Conservation (phyloP, 345 rosid genomes). For the Bruguiera parviflora region DNA sequence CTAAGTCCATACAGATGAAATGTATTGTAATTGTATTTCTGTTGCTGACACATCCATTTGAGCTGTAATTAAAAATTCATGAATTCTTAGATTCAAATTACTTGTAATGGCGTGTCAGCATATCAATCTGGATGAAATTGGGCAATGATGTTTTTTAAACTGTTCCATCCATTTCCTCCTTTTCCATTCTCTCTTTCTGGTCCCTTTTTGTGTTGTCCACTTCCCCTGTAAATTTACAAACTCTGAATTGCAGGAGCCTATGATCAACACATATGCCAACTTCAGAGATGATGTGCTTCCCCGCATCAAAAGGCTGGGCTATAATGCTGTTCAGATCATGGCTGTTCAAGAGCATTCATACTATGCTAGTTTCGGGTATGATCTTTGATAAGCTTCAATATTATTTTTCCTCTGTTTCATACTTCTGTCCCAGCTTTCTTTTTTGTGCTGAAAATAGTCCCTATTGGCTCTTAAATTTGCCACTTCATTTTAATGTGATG, state of each 20-base stretch:
- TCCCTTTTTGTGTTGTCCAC: conserved; percentile 2
- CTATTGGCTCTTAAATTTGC: conserved; percentile 15
- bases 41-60: no score
- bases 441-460: conserved; percentile 11
- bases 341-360: conserved; percentile 98
- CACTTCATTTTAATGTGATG: conserved; percentile 30
- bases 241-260: conserved; percentile 65
- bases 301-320: conserved; percentile 87
- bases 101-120: not conserved
- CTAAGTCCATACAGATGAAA: not conserved
- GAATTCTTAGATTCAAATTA: not conserved
- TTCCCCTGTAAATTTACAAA: conserved; percentile 16
- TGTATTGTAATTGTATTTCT: no score
- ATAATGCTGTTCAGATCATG: conserved; percentile 97
- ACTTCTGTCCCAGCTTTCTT: not conserved
- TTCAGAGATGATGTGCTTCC: conserved; percentile 97
- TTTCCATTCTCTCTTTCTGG: not conserved
- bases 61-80: no score
- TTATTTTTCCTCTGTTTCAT: not conserved
- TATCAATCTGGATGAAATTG: not conserved
- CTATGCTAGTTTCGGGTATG: conserved; percentile 97
- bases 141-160: not conserved
- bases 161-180: not conserved
- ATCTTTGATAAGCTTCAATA: conserved; percentile 10
- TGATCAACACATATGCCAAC: conserved; percentile 74